Evolutionary conservation across 1,139 yeast species (phyloP).

Genomic region (Candida sp.): DNA sequence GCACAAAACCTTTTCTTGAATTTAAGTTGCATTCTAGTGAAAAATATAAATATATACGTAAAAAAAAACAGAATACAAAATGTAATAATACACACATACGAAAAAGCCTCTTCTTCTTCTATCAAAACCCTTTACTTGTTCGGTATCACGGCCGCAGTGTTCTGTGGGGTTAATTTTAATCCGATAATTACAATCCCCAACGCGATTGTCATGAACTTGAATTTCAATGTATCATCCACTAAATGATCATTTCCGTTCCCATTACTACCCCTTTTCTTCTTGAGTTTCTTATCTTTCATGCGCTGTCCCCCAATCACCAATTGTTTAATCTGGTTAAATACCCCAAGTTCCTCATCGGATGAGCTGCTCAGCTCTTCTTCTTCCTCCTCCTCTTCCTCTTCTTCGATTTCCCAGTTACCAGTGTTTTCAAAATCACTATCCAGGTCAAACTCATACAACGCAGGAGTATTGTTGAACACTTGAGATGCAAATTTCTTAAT

Average conservation of each 20-base stretch:
- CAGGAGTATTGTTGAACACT: constrained; percentile 23
- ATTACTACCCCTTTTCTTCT: constrained; percentile 21
- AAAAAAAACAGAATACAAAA: neutral
- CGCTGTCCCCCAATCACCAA: constrained; percentile 36
- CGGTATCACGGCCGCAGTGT: neutral
- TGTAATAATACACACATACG: neutral
- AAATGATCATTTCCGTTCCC: constrained; percentile 24
- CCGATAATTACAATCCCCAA: constrained; percentile 49
- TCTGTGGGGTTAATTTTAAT: constrained; percentile 37
- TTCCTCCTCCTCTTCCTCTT: constrained; percentile 19
- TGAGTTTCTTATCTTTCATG: constrained; percentile 18
- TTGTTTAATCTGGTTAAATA: constrained; percentile 39
- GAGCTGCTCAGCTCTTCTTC: constrained; percentile 12
- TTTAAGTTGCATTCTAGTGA: too few species aligned
- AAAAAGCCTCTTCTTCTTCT: neutral
- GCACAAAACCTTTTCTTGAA: too few species aligned
- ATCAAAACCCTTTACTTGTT: too few species aligned
- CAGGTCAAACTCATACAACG: constrained; percentile 15
- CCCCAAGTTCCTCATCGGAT: constrained; percentile 26
- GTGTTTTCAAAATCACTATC: constrained; percentile 19
- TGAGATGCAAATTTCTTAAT: constrained; percentile 43
- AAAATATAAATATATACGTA: too few species aligned
- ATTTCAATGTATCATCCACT: constrained; percentile 47
- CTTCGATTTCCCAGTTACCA: constrained; percentile 17
- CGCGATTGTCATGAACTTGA: constrained; percentile 48